Conservation (phyloP, 192 early-diverging fungal species). For the Mortierella alpina region DNA sequence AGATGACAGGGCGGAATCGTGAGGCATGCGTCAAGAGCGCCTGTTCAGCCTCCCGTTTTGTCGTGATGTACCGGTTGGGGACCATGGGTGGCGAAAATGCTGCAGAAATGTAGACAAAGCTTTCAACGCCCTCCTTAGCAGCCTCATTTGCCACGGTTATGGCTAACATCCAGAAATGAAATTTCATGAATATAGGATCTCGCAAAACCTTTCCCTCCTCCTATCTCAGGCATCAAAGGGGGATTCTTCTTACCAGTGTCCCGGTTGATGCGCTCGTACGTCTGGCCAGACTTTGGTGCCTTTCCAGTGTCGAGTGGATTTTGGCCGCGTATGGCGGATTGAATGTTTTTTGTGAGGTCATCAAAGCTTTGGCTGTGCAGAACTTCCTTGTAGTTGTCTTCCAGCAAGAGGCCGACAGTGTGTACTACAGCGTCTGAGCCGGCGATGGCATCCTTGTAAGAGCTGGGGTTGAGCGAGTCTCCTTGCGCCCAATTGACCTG, state of each 20-base stretch:
- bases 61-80: conserved; percentile 75
- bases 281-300: conserved; percentile 40
- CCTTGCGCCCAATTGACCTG: conserved; percentile 71
- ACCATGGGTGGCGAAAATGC: conserved; percentile 71
- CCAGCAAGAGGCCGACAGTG: conserved; percentile 77
- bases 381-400: conserved; percentile 73
- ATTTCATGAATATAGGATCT: no score
- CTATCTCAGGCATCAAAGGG: background rate
- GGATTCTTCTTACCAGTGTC: conserved; percentile 66
- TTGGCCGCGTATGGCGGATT: conserved; percentile 36
- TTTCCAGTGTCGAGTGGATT: conserved; percentile 61
- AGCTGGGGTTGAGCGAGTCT: conserved; percentile 70
- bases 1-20: conserved; percentile 58
- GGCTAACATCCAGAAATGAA: conserved; percentile 44
- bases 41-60: conserved; percentile 78
- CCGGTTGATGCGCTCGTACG: conserved; percentile 75
- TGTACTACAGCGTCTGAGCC: conserved; percentile 77
- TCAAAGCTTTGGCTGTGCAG: conserved; percentile 44
- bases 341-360: conserved; percentile 47
- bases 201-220: no score
- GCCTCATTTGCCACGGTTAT: conserved; percentile 67
- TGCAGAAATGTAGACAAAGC: conserved; percentile 79
- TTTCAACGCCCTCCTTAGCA: conserved; percentile 57
- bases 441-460: conserved; percentile 61
- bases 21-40: conserved; percentile 59